Conservation (phyloP, 345 rosid species). For the Salix koriyanagi region DNA sequence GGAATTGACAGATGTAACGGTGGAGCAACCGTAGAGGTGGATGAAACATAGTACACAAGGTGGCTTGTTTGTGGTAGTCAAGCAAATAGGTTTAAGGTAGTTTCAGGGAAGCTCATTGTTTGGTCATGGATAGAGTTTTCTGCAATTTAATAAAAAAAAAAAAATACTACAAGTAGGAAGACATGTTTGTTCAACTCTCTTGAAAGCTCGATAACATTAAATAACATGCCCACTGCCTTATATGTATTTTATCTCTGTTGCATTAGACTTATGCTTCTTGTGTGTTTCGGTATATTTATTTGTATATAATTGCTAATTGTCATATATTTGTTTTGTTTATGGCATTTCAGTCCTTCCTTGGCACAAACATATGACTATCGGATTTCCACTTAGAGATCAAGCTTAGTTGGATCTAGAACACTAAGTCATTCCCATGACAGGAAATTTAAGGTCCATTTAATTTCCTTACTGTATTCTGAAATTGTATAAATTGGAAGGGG, state of each 20-base stretch:
- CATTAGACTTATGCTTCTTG: background rate
- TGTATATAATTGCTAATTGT: background rate
- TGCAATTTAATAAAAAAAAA: background rate
- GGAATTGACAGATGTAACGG: background rate
- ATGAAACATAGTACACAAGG: background rate
- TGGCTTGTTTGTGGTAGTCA: background rate
- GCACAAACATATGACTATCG: slow-evolving; percentile 41
- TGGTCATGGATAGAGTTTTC: background rate
- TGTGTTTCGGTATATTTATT: background rate
- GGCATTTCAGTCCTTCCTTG: slow-evolving; percentile 48
- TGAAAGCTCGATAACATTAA: background rate
- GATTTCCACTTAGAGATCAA: slow-evolving; percentile 1
- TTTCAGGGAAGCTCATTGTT: background rate
- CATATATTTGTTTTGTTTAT: background rate
- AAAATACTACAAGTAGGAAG: background rate
- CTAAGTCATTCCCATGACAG: slow-evolving; percentile 2
- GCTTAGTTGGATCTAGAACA: slow-evolving; percentile 13
- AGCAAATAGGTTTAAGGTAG: background rate
- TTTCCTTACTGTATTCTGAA: slow-evolving; percentile 27
- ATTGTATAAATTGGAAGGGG: slow-evolving; percentile 39
- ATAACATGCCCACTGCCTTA: background rate
- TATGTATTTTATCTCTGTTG: background rate
- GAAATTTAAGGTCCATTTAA: slow-evolving; percentile 28
- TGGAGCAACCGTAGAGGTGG: background rate
- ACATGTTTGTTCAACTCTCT: background rate